Conservation (phyloP, 352 stramenopile species). For the Phytophthora hybrid region DNA sequence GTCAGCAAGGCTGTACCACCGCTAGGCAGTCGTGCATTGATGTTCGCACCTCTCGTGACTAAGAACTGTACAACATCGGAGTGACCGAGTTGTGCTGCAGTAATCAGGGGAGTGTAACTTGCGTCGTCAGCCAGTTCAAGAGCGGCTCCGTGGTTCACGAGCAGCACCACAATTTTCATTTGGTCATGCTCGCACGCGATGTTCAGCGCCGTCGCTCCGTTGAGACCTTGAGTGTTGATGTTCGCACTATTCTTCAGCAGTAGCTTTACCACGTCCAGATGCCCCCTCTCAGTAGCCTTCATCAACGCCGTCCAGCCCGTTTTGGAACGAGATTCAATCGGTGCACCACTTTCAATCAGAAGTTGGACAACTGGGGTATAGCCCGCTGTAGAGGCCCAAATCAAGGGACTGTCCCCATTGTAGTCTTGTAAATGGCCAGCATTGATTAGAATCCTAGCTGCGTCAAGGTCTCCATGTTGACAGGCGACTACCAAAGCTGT, state of each 20-base stretch:
- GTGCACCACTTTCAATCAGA: neutral
- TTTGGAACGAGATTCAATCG: neutral
- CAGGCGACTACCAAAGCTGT: neutral
- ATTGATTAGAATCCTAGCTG: neutral
- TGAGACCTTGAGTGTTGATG: neutral
- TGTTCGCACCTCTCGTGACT: neutral
- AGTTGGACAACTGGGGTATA: neutral
- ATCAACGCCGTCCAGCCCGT: neutral
- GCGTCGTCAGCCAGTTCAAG: neutral
- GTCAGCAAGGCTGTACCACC: neutral
- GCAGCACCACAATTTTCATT: neutral
- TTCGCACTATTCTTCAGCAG: neutral
- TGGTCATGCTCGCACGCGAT: neutral
- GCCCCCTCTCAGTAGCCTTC: neutral
- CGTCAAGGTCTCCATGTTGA: neutral
- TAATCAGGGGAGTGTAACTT: neutral
- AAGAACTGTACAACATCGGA: neutral
- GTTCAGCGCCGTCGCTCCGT: neutral
- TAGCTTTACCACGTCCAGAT: neutral
- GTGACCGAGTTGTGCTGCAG: neutral
- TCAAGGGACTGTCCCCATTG: no score
- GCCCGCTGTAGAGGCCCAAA: no score
- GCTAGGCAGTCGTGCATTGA: neutral
- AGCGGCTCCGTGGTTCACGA: neutral
- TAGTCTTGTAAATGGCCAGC: neutral